Evolutionary conservation across 495 filamentous ascomycete species (phyloP).

Genomic region (Aspergillus coremiiformis): DNA sequence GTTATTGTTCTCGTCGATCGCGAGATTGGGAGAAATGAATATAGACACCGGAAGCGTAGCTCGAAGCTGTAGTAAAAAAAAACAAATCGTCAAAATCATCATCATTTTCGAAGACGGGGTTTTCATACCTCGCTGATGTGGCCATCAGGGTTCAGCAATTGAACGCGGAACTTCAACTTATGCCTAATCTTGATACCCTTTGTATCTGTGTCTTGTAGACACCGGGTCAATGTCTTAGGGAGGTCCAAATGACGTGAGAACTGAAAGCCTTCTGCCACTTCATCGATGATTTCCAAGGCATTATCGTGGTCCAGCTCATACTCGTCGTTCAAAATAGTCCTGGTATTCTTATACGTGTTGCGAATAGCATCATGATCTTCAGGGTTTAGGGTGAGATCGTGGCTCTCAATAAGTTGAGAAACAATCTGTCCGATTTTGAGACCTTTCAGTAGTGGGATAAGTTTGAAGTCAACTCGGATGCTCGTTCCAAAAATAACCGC

Average conservation of each 20-base stretch:
- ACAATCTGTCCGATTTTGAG: conserved; percentile 70
- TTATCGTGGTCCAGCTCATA: conserved; percentile 53
- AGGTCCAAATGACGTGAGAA: conserved; percentile 61
- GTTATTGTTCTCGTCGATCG: conserved; percentile 72
- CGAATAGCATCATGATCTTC: conserved; percentile 44
- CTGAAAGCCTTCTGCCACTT: conserved; percentile 71
- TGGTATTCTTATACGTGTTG: conserved; percentile 53
- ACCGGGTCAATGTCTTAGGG: conserved; percentile 67
- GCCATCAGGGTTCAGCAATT: conserved; percentile 87
- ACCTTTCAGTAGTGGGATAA: conserved; percentile 81
- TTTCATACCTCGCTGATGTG: conserved; percentile 73
- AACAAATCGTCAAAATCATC: neutral
- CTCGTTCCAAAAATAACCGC: conserved; percentile 84
- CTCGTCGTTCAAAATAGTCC: conserved; percentile 56
- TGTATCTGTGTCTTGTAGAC: conserved; percentile 78
- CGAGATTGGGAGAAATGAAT: conserved; percentile 88
- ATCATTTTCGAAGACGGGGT: neutral
- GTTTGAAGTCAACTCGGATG: conserved; percentile 69
- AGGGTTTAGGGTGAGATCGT: conserved; percentile 54
- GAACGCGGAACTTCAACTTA: conserved; percentile 76
- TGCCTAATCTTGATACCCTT: conserved; percentile 81
- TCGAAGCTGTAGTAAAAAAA: conserved; percentile 51
- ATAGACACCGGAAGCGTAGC: conserved; percentile 80
- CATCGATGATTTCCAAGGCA: conserved; percentile 59
- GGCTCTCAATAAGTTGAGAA: conserved; percentile 67